Evolutionary conservation across 345 rosid genomes (phyloP).

Genomic region (Rhodomyrtus tomentosa): DNA sequence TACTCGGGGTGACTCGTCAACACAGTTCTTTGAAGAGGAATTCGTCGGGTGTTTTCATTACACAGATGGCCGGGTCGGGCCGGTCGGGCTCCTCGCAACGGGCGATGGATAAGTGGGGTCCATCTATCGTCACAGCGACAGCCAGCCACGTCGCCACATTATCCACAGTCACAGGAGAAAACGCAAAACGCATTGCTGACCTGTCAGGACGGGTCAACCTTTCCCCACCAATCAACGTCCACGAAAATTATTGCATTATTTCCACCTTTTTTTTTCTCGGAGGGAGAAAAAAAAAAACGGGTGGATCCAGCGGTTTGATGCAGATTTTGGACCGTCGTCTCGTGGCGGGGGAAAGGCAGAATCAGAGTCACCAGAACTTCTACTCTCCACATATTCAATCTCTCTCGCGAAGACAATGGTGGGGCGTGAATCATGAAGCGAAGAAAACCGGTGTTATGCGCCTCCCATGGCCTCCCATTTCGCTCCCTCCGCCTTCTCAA

Average conservation of each 20-base stretch:
- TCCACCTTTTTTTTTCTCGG: neutral
- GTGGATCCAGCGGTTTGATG: slow-evolving; percentile 21
- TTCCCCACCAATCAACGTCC: neutral
- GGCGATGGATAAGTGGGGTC: neutral
- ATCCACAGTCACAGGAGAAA: slow-evolving; percentile 1
- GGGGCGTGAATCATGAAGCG: slow-evolving; percentile 24
- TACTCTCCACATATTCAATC: slow-evolving; percentile 4
- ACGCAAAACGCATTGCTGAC: neutral
- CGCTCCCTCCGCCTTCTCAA: slow-evolving; percentile 30
- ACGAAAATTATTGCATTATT: neutral
- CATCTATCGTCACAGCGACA: neutral
- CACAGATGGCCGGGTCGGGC: neutral
- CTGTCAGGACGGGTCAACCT: neutral
- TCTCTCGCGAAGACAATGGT: slow-evolving; percentile 18
- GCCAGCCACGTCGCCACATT: slow-evolving; percentile 25
- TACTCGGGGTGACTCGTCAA: neutral
- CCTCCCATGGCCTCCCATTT: slow-evolving; percentile 69
- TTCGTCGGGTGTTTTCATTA: neutral
- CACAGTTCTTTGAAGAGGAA: neutral
- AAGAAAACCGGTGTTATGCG: slow-evolving; percentile 21
- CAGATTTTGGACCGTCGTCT: slow-evolving; percentile 6
- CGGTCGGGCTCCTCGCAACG: neutral
- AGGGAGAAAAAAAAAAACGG: neutral
- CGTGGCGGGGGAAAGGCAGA: neutral
- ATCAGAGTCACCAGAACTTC: neutral